phyloP scores from a whole-genome alignment of 768 basidiomycete species.

The Tylopilus balloui region DNA sequence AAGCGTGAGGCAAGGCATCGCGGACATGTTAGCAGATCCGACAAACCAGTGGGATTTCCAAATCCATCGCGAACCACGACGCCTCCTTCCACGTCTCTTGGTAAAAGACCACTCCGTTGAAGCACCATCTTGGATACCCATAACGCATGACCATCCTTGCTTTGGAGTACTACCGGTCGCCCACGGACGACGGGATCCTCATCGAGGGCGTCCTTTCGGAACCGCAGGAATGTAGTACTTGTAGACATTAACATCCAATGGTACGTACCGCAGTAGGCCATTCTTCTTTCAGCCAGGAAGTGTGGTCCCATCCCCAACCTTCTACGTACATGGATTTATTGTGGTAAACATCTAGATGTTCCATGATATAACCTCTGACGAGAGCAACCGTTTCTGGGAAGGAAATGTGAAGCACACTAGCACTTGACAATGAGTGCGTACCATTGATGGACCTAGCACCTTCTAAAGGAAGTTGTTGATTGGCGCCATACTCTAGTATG shows the following conservation, averaged over 20 bases:
- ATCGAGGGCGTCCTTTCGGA: neutral
- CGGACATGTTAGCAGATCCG: neutral
- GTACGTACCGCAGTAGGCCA: constrained; percentile 67
- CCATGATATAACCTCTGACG: constrained; percentile 41
- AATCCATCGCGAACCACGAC: constrained; percentile 62
- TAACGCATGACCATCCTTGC: constrained; percentile 85
- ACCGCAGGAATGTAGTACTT: neutral
- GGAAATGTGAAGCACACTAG: neutral
- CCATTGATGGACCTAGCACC: neutral
- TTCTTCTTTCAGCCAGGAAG: constrained; percentile 52
- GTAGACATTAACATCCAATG: neutral
- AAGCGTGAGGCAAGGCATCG: constrained; percentile 4
- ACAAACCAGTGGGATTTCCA: constrained; percentile 68
- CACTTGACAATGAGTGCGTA: neutral
- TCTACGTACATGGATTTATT: constrained; percentile 47
- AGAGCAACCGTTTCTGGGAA: constrained; percentile 56
- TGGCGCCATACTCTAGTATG: neutral
- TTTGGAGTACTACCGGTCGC: constrained; percentile 70
- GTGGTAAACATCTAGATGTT: constrained; percentile 46
- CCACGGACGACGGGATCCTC: constrained; percentile 60
- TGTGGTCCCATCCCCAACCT: constrained; percentile 80
- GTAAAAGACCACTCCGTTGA: constrained; percentile 54
- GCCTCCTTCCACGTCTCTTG: constrained; percentile 73
- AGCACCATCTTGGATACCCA: constrained; percentile 76
- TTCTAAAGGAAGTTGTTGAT: neutral